Base-by-base conservation (phyloP, 2,329 filamentous ascomycete species). In the Pseudonectria buxi region DNA sequence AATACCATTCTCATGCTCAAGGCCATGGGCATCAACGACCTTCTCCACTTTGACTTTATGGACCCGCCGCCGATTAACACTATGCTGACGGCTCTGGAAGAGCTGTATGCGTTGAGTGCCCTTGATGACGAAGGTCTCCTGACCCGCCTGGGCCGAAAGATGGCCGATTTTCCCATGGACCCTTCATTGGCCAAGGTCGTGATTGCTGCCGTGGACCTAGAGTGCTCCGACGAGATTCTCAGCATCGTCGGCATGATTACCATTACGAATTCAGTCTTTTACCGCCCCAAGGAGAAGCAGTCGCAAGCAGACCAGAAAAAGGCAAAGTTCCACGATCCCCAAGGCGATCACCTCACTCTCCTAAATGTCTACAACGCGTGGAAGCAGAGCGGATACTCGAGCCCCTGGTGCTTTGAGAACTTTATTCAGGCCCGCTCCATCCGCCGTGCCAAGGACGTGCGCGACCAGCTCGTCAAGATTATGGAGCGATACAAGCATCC, bases 101-200 rank as follows among this genome's bases (percentile, higher is more conserved):
- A 96, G 57, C 71, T 98, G 0, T 98, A 98, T 55, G 87, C 88
- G 1, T 69, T 98, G 10, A 87, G 83, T 4, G 90, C 90, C 0
- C 71, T 98, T 0, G 92, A 98, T 46, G 90, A 98, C 51, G 92
- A 98, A 71, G 92, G 92, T 11, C 72, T 98, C 0, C 68, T 98
- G 3, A 98, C 92, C 0, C 80, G 92, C 6, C 73, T 95, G 2
- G 92, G 92, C 7, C 79, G 92, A 30, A 94, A 95, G 59, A 96
- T 98, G 90, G 89, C 92, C 10, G 90, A 98, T 55, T 96, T 96
- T 59, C 92, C 92, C 1, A 96, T 96, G 87, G 89, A 96, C 38
- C 92, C 92, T 0, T 80, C 86, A 1, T 72, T 96, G 1, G 86
- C 89, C 35, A 98, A 96, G 60, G 81, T 87, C 0, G 74, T 98